phyloP scores from a whole-genome alignment of 2,329 filamentous ascomycete genomes.

The Moelleriella libera region DNA sequence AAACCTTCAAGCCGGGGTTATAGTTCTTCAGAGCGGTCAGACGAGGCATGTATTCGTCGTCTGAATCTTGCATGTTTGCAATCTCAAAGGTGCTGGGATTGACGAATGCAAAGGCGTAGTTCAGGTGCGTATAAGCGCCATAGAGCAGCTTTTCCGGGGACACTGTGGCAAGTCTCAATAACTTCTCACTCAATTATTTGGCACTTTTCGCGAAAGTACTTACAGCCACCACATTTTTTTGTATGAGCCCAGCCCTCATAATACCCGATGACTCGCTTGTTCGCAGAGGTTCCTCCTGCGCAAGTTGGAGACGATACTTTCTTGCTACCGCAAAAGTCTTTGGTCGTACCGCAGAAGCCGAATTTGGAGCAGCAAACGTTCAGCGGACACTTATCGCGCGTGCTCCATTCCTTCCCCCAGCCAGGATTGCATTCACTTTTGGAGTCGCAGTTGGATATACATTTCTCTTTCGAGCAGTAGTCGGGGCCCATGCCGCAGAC shows the following conservation, averaged over 20 bases:
- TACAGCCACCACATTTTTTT: background rate
- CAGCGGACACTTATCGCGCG: constrained; percentile 15
- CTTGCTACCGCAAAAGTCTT: constrained; percentile 18
- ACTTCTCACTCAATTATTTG: constrained; percentile 8
- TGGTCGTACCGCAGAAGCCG: constrained; percentile 2
- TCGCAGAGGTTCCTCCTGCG: background rate
- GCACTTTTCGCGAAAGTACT: background rate
- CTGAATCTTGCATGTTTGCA: background rate
- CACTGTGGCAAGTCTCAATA: constrained; percentile 1
- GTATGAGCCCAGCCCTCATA: constrained; percentile 15
- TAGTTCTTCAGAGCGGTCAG: constrained; percentile 2
- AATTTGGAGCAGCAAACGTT: constrained; percentile 20
- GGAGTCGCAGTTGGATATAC: constrained; percentile 9
- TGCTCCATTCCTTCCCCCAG: constrained; percentile 13
- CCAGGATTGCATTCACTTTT: constrained; percentile 17
- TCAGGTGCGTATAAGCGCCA: constrained; percentile 16
- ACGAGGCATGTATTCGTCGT: background rate
- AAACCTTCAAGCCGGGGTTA: constrained; percentile 2
- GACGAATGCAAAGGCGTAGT: constrained; percentile 20
- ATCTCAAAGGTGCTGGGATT: constrained; percentile 13
- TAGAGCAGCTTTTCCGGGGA: constrained; percentile 12
- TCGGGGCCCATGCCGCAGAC: constrained; percentile 2
- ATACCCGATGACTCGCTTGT: constrained; percentile 14
- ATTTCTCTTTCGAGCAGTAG: constrained; percentile 4
- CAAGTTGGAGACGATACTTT: constrained; percentile 5